These are phyloP conservation scores for Aspergillus egyptiacus DNA, from an alignment of 495 filamentous ascomycete species.

Conservation along the genomic window DNA sequence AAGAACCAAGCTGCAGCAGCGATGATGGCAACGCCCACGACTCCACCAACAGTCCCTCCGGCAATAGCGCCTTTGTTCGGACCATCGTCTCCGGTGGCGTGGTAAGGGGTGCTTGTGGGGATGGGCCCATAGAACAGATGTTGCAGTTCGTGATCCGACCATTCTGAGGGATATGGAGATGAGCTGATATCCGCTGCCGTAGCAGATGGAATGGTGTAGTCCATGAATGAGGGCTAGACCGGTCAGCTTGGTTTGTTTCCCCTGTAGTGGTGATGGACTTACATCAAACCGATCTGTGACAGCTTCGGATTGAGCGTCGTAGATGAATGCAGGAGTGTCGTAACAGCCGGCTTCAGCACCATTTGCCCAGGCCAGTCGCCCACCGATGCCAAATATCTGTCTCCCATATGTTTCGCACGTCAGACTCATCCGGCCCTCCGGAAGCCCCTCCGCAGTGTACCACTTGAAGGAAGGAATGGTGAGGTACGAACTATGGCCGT, in stretches of 20 bases:
- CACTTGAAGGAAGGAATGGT: constrained; percentile 19
- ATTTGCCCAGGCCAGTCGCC: constrained; percentile 12
- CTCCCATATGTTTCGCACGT: constrained; percentile 11
- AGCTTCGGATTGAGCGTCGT: constrained; percentile 15
- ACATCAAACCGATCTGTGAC: constrained; percentile 11
- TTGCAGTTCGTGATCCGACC: constrained; percentile 1
- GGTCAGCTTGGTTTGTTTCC: background rate
- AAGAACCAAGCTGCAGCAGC: background rate
- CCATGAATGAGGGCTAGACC: background rate
- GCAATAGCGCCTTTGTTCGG: constrained; percentile 8
- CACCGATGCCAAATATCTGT: constrained; percentile 19
- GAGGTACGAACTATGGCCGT: constrained; percentile 8
- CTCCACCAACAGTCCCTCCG: constrained; percentile 3
- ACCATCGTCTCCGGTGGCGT: background rate
- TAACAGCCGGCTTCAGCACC: constrained; percentile 11
- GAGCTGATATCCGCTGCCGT: constrained; percentile 7
- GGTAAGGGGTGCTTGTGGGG: background rate
- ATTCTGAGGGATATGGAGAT: constrained; percentile 11
- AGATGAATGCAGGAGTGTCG: constrained; percentile 14
- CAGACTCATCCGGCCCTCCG: constrained; percentile 11
- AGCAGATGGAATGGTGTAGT: constrained; percentile 9
- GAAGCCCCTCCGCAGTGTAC: constrained; percentile 7
- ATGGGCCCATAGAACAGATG: background rate
- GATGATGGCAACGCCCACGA: constrained; percentile 5
- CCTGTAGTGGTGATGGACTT: background rate